Evolutionary conservation across 2,329 filamentous ascomycete genomes (phyloP), one percentile per base, ranked within the genome.

Genomic region (Pestalotiopsis sp.): DNA sequence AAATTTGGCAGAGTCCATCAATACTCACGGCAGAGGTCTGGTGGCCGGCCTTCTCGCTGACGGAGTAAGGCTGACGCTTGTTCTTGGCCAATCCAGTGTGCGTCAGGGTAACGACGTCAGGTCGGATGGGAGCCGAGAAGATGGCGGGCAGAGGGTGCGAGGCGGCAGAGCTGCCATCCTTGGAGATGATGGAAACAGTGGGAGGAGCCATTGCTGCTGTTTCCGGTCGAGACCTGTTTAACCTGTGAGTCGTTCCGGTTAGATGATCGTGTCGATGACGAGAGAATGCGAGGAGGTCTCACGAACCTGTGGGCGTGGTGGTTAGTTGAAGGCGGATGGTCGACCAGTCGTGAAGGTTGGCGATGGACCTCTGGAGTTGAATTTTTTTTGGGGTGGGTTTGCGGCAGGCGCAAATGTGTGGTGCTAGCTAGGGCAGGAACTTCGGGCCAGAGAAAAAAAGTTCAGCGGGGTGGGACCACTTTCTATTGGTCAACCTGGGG

Each of bases 11-110:
- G 52, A 14, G 7, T 20, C 52, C 11, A 23, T n/a, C 25, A 27
- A 58, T 27, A 58, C 52, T 27, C 25, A 58, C 58, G 83, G 96
- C 96, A 86, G 94, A 97, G 83, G 96, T 99, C 90, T 99, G 96
- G 89, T 99, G 96, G 89, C 96, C 96, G 83, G 96, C 96, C 93
- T 99, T 99, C 93, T 98, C 95, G 92, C 94, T 97, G 90, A 99
- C 96, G 81, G 96, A 91, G 86, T 99, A 99, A 79, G 96, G 95
- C 88, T 99, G 96, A 85, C 96, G 93, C 92, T 97, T 98, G 92
- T 99, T 99, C 94, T 99, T 99, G 84, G 95, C 95, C 90, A 99
- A 97, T 81, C 96, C 96, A 81, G 94, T 97, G 92, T 99, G 96
- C 81, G 98, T 92, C 85, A 95, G 92, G 91, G 98, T 95, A 83